These are phyloP conservation scores for Phytomonas sp. DNA, from an alignment of 208 protist species.

Conservation along the genomic window DNA sequence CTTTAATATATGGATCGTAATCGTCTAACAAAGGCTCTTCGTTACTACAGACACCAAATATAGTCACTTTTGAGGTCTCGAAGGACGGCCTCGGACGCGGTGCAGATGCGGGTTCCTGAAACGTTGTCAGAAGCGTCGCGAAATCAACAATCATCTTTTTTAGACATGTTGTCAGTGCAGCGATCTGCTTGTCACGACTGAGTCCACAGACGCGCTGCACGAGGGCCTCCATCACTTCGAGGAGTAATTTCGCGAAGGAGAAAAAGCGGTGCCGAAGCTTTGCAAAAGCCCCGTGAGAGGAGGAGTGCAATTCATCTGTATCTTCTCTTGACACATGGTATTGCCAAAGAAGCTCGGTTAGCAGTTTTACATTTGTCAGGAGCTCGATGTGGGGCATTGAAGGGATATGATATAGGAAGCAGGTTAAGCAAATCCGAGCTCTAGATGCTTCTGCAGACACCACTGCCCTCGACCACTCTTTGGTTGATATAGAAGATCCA, in stretches of 20 bases:
- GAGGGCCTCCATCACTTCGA: neutral
- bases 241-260: neutral
- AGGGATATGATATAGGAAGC: neutral
- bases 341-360: neutral
- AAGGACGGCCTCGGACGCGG: neutral
- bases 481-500: neutral
- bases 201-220: neutral
- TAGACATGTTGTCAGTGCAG: neutral
- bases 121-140: neutral
- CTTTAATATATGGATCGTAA: neutral
- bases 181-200: neutral
- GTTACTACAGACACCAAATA: neutral
- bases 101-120: neutral
- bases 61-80: neutral
- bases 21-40: neutral
- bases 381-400: neutral
- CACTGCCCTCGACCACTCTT: neutral
- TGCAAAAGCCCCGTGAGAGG: neutral
- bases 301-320: neutral
- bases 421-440: neutral
- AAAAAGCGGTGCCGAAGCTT: neutral
- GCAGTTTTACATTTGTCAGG: neutral
- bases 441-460: neutral
- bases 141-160: conserved; percentile 1
- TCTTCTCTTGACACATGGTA: neutral